Evolutionary conservation across 345 rosid genomes (phyloP).

Genomic region (Acer saccharum): DNA sequence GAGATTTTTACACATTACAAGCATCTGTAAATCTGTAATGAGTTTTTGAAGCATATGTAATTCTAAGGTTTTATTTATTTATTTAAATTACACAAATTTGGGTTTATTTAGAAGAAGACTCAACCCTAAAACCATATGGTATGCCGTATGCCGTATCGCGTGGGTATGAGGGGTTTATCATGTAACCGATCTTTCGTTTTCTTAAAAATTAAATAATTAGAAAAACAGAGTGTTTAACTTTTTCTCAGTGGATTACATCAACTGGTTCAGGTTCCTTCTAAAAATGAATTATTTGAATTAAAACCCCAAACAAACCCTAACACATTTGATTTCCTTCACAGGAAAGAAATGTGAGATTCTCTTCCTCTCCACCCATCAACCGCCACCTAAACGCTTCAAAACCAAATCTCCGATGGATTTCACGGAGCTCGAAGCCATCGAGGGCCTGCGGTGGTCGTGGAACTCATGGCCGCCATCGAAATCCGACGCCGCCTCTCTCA

Average conservation of each 20-base stretch:
- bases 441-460: slow-evolving; percentile 96
- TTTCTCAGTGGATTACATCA: background rate
- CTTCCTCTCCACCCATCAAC: background rate
- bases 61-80: too few species aligned
- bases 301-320: slow-evolving; percentile 4
- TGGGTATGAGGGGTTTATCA: too few species aligned
- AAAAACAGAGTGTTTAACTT: background rate
- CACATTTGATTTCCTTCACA: background rate
- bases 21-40: too few species aligned
- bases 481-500: slow-evolving; percentile 57
- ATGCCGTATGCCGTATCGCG: too few species aligned
- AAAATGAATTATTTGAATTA: background rate
- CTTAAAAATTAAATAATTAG: too few species aligned
- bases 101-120: too few species aligned
- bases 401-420: slow-evolving; percentile 63
- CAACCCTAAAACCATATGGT: too few species aligned
- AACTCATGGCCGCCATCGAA: slow-evolving; percentile 89
- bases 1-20: too few species aligned
- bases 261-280: background rate
- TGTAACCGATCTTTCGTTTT: too few species aligned
- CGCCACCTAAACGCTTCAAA: background rate
- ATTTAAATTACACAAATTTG: too few species aligned
- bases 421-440: slow-evolving; percentile 83
- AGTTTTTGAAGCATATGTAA: too few species aligned
- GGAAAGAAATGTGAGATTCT: slow-evolving; percentile 9